Evolutionary conservation across 164 flowering plant genomes (phyloP), one percentile per base, ranked within the genome.

Genomic region (Vitis cinerea): DNA sequence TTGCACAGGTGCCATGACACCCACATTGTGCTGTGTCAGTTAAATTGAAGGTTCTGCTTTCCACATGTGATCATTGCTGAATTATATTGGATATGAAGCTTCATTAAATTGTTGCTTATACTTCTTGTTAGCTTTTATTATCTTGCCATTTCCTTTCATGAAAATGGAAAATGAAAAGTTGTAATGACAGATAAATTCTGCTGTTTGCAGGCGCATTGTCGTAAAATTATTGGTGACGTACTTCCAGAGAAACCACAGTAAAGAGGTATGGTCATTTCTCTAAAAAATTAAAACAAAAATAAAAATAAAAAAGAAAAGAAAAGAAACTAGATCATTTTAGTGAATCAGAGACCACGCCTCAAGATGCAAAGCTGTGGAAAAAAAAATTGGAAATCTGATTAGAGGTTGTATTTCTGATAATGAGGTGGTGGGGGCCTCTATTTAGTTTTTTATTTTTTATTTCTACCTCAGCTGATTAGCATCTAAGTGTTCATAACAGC

Each of bases 221-320:
- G 90, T 96, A 80, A 96, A 96, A 73, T 79, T 96, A 75, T 71
- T 93, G 74, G 96, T 96, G 65, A 96, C 99, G 37, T 96, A 93
- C 78, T 96, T 96, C 78, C 95, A 89, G 74, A 89, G 98, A 79
- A 92, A 89, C 75, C 97, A 93, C 82, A 96, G 98, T 79, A 96
- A 89, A 87, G 98, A 96, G 98, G 99, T 96, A 83, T 61, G 51
- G 7, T 61, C 1, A 14, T 57, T 52, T 44, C 52, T 23, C 44
- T 54, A 50, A 61, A 59, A 27, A 10, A 7, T 37, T 37, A 37
- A 3, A 3, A 37, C 6, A 37, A 37, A 37, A 37, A 37, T 37
- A 37, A 23, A 23, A 1, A 23, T 23, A 23, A 23, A 23, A 23
- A 23, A 23, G 27, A 23, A 23, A 23, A 23, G 23, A 23, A 23